A percentile compares a stretch with the other conserved stretches of the same genome.
These are phyloP conservation scores for Podaxis pistillaris DNA, from an alignment of 768 basidiomycete genomes.

Conservation along the genomic window DNA sequence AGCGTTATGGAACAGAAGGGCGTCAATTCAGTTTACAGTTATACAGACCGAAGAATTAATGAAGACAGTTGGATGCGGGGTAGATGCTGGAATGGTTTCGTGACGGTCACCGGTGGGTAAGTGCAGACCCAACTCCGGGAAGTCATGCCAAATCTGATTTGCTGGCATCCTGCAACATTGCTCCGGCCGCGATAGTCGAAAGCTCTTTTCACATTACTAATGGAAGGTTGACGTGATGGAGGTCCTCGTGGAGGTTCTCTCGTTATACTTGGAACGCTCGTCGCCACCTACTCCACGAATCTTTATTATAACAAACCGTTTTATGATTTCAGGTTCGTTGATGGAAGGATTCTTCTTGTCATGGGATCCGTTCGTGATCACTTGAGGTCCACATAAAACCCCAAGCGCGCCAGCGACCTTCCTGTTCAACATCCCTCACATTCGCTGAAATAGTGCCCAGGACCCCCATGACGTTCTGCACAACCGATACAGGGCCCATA, in stretches of 20 bases:
- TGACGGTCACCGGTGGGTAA: background rate
- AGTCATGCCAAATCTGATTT: background rate
- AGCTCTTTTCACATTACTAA: background rate
- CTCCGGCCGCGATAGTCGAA: background rate
- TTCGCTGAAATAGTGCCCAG: background rate
- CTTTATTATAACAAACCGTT: background rate
- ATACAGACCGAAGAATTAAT: background rate
- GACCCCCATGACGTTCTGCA: background rate
- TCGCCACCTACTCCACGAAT: conserved; percentile 1
- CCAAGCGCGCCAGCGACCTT: background rate
- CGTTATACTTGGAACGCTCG: conserved; percentile 8
- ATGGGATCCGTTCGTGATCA: background rate
- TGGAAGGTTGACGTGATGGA: background rate
- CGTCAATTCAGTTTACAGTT: no score
- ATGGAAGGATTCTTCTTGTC: background rate
- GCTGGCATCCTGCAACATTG: background rate
- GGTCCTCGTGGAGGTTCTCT: background rate
- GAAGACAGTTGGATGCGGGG: background rate
- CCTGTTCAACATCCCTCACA: background rate
- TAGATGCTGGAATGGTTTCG: background rate
- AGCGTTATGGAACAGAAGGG: no score
- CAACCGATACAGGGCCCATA: conserved; percentile 11
- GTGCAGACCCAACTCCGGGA: background rate
- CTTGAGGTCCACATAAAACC: background rate
- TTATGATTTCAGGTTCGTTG: background rate